Percentiles rank a stretch among this genome's conserved stretches.
Conservation (phyloP, 768 basidiomycete genomes). For the Rhodocollybia butyracea region DNA sequence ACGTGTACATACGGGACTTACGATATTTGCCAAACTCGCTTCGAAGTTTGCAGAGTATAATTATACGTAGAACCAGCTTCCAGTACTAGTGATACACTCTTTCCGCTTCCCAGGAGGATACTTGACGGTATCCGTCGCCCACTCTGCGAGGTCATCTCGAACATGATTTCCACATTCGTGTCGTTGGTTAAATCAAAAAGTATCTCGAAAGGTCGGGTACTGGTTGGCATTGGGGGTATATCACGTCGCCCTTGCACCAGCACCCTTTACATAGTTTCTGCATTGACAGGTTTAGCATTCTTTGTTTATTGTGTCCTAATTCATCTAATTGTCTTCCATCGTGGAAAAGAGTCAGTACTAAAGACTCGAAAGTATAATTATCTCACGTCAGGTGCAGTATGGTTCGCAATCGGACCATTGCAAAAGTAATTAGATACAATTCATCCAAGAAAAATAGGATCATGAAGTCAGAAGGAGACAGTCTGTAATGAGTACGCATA, state of each 20-base stretch:
- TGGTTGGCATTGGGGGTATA: constrained; percentile 35
- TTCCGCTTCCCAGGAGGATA: constrained; percentile 36
- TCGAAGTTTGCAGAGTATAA: constrained; percentile 33
- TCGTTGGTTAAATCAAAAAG: constrained; percentile 51
- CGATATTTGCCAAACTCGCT: constrained; percentile 40
- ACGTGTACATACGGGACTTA: constrained; percentile 25
- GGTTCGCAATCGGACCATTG: too few species aligned
- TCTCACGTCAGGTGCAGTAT: background rate
- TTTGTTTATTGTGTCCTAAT: constrained; percentile 15
- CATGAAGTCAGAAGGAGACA: too few species aligned
- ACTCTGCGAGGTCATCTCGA: background rate
- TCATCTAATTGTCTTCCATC: constrained; percentile 16
- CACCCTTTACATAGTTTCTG: background rate
- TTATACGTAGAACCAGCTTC: constrained; percentile 46
- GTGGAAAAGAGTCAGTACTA: background rate
- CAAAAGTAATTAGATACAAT: too few species aligned
- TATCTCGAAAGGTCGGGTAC: constrained; percentile 51
- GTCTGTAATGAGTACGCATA: too few species aligned
- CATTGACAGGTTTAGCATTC: background rate
- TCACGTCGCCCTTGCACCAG: background rate
- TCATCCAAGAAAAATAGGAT: too few species aligned
- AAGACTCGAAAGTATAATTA: background rate
- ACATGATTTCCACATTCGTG: constrained; percentile 16
- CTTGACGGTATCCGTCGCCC: constrained; percentile 20
- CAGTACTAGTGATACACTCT: constrained; percentile 44